Base-by-base conservation (phyloP, 768 basidiomycete species). In the Podaxis sp. region DNA sequence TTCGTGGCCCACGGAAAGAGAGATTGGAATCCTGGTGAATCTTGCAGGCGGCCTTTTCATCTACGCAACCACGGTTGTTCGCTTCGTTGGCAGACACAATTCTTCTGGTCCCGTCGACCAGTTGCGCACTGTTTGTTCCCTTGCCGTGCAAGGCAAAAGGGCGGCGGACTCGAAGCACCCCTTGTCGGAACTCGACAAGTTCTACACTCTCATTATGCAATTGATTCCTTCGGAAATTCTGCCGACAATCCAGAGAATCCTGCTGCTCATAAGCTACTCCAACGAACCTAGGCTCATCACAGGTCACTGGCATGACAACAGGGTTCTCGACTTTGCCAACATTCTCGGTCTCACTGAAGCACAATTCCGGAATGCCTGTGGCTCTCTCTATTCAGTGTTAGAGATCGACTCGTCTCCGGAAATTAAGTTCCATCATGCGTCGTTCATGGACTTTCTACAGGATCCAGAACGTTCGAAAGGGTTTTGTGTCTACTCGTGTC, bases 1-100 rank as follows among this genome's bases (percentile, higher is more conserved):
- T n/a, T 40, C 59, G 3, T 66, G 65, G 65, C 65, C 59, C 4
- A 20, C 48, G 3, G 58, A 66, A 36, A 30, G 26, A 4, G 49
- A 55, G 10, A 15, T 66, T 13, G 13, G 55, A 4, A 56, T 13
- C 1, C 58, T 63, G 15, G 58, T 57, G 1, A 8, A 30, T 4
- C 46, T 44, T 26, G 36, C 62, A 13, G 63, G 62, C 12, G 62
- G 62, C 1, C 30, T 38, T 6, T 64, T 56, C 40, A 57, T 60
- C 15, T 63, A 50, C 15, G 57, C 62, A 1, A 36, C 55, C 17
- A 60, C 58, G 2, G 55, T 57, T 22, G 46, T 66, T 15, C 55
- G 49, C 20, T 66, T 55, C 36, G 37, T 66, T 26, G 33, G 49
- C 24, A 51, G 60, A 13, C 52, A 20, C 7, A 37, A 37, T 0